A percentile compares a stretch with the other conserved stretches of the same genome.
Evolutionary conservation across 208 protist genomes (phyloP).

Genomic region (Trypanosoma vivax): DNA sequence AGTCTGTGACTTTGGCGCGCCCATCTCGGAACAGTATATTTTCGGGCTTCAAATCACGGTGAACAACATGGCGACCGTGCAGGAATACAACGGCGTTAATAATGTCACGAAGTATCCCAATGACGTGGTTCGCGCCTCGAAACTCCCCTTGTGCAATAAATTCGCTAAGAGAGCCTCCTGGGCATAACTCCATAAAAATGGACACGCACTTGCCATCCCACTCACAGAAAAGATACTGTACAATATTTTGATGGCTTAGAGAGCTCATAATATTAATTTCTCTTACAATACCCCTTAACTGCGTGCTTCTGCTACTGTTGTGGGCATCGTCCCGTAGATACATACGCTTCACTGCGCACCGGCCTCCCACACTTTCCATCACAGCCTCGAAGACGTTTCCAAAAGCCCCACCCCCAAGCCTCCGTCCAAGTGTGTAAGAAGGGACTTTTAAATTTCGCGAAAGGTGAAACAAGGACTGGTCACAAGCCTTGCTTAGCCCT

Average conservation of each 20-base stretch:
- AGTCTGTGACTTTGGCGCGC: conserved; percentile 69
- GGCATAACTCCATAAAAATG: conserved; percentile 88
- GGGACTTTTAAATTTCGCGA: conserved; percentile 34
- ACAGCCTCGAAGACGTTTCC: conserved; percentile 83
- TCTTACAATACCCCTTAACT: conserved; percentile 68
- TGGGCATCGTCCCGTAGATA: conserved; percentile 43
- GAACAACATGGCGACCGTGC: conserved; percentile 70
- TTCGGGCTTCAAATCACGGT: conserved; percentile 83
- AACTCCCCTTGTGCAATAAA: conserved; percentile 47
- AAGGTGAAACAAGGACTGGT: conserved; percentile 14
- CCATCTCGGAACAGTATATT: conserved; percentile 76
- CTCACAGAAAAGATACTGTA: conserved; percentile 75
- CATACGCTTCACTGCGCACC: conserved; percentile 82
- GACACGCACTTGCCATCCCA: conserved; percentile 76
- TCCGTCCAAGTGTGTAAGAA: conserved; percentile 62
- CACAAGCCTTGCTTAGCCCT: no score
- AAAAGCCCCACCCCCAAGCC: conserved; percentile 70
- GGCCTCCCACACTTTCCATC: conserved; percentile 48
- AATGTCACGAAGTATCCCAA: conserved; percentile 54
- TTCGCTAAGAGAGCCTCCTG: conserved; percentile 55
- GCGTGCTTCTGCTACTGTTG: conserved; percentile 14
- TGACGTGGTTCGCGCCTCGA: conserved; percentile 34
- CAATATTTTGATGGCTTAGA: conserved; percentile 78
- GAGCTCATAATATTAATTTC: conserved; percentile 82
- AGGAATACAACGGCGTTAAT: conserved; percentile 65